Conservation (phyloP, 1,284 basidiomycete species). For the Ganoderma sp. region DNA sequence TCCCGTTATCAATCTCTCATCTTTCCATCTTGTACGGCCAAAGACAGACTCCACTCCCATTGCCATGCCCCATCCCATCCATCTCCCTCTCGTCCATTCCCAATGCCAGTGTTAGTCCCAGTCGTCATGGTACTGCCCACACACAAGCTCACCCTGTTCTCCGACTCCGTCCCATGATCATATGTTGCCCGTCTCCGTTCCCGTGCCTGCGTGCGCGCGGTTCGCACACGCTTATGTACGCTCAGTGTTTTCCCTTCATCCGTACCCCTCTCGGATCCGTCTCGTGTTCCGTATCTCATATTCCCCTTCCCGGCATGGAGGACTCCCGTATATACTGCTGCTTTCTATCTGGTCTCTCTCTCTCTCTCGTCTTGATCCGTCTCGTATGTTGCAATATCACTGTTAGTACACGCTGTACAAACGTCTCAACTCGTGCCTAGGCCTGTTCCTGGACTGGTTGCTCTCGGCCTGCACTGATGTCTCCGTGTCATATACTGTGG, state of each 20-base stretch:
- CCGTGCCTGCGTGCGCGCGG: constrained; percentile 1
- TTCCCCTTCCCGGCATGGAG: neutral
- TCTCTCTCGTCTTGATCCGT: neutral
- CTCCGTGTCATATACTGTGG: neutral
- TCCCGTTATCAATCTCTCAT: neutral
- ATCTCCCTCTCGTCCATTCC: constrained; percentile 4
- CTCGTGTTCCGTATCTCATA: constrained; percentile 4
- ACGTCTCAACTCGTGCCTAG: neutral
- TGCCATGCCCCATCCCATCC: constrained; percentile 5
- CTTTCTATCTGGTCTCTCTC: constrained; percentile 11
- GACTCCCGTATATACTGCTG: constrained; percentile 20
- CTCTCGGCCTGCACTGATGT: neutral
- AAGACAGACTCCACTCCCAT: constrained; percentile 13
- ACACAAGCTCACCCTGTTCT: neutral
- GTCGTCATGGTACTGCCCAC: neutral
- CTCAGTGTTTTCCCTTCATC: constrained; percentile 8
- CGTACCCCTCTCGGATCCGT: neutral
- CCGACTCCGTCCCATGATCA: constrained; percentile 12
- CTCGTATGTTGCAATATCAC: constrained; percentile 26
- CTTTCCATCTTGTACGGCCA: constrained; percentile 23
- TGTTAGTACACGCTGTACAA: constrained; percentile 7
- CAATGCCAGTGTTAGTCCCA: neutral
- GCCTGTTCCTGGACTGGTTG: neutral
- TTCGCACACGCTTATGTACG: constrained; percentile 14
- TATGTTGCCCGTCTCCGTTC: constrained; percentile 17